Percentiles rank a stretch among this genome's conserved stretches.
These are phyloP conservation scores for Diophrys appendiculata DNA, from an alignment of 73 alveolate genomes.

Conservation along the genomic window DNA sequence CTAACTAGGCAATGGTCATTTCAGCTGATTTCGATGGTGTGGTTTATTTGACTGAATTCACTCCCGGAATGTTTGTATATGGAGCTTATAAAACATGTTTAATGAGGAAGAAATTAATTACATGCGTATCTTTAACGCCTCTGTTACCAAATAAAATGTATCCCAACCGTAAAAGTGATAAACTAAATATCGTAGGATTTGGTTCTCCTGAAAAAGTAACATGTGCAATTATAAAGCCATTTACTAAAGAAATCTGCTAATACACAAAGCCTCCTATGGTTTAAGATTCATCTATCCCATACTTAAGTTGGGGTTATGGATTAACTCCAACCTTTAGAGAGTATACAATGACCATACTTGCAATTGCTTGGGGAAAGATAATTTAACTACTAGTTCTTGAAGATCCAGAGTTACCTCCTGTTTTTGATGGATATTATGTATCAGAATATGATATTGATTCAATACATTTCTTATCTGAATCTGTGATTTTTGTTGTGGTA, in stretches of 20 bases:
- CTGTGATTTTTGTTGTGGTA: conserved; percentile 40
- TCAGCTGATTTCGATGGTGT: conserved; percentile 5
- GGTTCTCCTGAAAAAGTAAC: conserved; percentile 2
- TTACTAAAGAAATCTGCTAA: background rate
- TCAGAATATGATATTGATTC: conserved; percentile 41
- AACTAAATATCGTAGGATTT: background rate
- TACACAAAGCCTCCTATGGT: background rate
- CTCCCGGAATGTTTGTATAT: conserved; percentile 1
- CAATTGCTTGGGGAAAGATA: conserved; percentile 65
- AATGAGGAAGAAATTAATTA: background rate
- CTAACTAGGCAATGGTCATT: background rate
- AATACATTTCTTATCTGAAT: conserved; percentile 40
- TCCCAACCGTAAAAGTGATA: background rate
- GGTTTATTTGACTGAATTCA: conserved; percentile 7
- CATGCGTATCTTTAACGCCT: conserved; percentile 8
- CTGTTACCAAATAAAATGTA: background rate
- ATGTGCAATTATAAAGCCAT: background rate
- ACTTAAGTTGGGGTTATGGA: conserved; percentile 65
- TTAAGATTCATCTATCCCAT: conserved; percentile 17
- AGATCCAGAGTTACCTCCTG: conserved; percentile 16
- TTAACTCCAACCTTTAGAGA: conserved; percentile 55
- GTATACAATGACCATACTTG: conserved; percentile 44
- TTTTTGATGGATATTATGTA: conserved; percentile 59
- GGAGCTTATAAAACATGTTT: background rate
- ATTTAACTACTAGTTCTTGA: conserved; percentile 32